These are phyloP conservation scores for Tetradesmus lagerheimii DNA, from an alignment of 139 green algal genomes.

Conservation along the genomic window DNA sequence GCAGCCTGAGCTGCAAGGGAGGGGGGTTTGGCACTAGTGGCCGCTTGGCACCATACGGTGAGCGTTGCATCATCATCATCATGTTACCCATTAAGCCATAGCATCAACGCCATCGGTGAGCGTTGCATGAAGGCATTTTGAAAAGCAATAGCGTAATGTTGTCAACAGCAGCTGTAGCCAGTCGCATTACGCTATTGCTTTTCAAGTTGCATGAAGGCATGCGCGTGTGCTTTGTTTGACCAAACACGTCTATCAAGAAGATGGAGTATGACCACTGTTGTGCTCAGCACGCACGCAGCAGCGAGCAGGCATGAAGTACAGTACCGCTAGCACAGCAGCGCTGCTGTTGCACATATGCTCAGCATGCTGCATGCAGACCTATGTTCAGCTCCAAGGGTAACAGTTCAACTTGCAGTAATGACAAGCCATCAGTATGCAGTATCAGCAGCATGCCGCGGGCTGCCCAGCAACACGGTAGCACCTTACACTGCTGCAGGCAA, in stretches of 20 bases:
- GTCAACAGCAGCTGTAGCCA: too few species aligned
- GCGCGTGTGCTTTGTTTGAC: background rate
- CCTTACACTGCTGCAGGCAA: constrained; percentile 8
- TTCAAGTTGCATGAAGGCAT: background rate
- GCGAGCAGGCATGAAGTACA: background rate
- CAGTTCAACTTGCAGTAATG: too few species aligned
- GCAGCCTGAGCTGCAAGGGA: background rate
- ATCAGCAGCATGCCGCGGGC: background rate
- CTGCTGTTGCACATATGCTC: background rate
- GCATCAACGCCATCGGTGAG: too few species aligned
- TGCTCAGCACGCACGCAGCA: background rate
- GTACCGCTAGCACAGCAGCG: too few species aligned
- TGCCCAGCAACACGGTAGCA: background rate
- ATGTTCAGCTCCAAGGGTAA: too few species aligned
- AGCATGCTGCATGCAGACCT: background rate
- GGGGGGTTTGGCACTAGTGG: constrained; percentile 21
- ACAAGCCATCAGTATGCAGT: too few species aligned
- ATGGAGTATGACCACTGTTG: too few species aligned
- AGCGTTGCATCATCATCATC: background rate
- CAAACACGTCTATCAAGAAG: background rate
- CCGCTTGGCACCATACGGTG: constrained; percentile 10
- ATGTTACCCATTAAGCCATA: too few species aligned
- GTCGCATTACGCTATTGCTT: too few species aligned
- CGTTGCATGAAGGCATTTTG: too few species aligned
- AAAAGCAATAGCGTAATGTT: too few species aligned